Evolutionary conservation across 768 basidiomycete species (phyloP), one percentile per base, ranked within the genome.

Genomic region (Boletellus ananas): DNA sequence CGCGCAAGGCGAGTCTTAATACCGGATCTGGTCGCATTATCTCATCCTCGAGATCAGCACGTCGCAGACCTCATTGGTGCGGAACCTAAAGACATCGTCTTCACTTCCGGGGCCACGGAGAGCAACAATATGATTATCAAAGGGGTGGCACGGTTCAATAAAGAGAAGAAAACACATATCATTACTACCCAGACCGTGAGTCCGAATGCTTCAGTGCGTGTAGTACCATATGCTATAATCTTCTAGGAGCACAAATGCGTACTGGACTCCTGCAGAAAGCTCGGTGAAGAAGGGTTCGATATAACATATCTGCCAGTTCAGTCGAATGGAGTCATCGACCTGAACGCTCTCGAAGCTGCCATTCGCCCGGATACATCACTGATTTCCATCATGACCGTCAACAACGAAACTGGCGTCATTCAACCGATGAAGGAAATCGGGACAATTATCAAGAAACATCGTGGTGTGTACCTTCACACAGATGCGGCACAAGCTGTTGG

Each of bases 351-450:
- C 29, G 90, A 93, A 62, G 80, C 78, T 1, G 87, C 94, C 34
- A 93, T 99, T 50, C 84, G 92, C 29, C 93, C 94, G 9, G 92
- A 94, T 52, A 94, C 92, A 12, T 90, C 89, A 1, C 73, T 98
- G n/a, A 84, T 99, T 39, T 95, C 94, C 12, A 85, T 99, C 66
- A 99, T 99, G 96, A 81, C 90, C 16, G 96, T 99, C 51, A 99
- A 99, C 75, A 99, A 99, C 70, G 96, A 99, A 72, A 98, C 94
- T 4, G 96, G 96, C 20, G 94, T 97, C 56, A 96, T 99, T 48
- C 96, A 98, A 64, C 96, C 96, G 2, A 77, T 98, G 55, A 87
- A 90, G 65, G 93, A 97, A 66, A 99, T 99, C 49, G 95, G 95
- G 27, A 80, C 82, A 3, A 78, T 95, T 33, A 66, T 88, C 29